Base-by-base conservation (phyloP, 1,284 basidiomycete genomes). In the Coniferiporia sulphurascens region DNA sequence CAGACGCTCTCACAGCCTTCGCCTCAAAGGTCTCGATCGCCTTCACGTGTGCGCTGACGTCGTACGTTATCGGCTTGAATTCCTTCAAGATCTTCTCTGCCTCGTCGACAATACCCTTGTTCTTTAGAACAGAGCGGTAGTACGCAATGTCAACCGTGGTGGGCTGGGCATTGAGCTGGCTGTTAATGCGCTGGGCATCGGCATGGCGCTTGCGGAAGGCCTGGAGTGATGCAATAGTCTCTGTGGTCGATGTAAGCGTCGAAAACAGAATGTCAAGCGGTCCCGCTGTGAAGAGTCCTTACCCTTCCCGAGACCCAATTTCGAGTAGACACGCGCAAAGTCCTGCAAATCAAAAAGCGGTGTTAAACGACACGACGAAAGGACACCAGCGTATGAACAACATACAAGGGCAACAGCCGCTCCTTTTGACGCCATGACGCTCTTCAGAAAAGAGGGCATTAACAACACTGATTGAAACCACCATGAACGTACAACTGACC, bases 21-120 rank as follows among this genome's bases (percentile, higher is more conserved):
- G 85, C 81, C 83, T 99, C 94, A 74, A 99, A 99, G 57, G 93
- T 89, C 73, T 97, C 94, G 67, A 99, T 97, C 55, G 94, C 94
- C 78, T 95, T 97, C 74, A 98, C 74, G 75, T 97, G 93, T 64
- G 93, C 83, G 70, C 75, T 78, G 62, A 96, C 91, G 72, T 99
- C 96, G 77, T 98, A 98, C n/a, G 91, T 90, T 61, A 94, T 88
- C 35, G 97, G 93, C 81, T 97, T 97, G 84, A 98, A 99, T 45
- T 86, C 85, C 64, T 81, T 85, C 68, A 98, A 74, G 62, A 91
- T 76, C 80, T 95, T 97, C 80, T 98, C 94, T 10, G 92, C 92
- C 74, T 98, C 91, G 68, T 91, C 87, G 62, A 98, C 87, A 65
- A 98, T 84, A 55, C 87, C 86, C 74, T 91, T 87, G 81, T 99